Evolutionary conservation across 805 yeast species (phyloP).

Genomic region (Debaryomyces castellii): DNA sequence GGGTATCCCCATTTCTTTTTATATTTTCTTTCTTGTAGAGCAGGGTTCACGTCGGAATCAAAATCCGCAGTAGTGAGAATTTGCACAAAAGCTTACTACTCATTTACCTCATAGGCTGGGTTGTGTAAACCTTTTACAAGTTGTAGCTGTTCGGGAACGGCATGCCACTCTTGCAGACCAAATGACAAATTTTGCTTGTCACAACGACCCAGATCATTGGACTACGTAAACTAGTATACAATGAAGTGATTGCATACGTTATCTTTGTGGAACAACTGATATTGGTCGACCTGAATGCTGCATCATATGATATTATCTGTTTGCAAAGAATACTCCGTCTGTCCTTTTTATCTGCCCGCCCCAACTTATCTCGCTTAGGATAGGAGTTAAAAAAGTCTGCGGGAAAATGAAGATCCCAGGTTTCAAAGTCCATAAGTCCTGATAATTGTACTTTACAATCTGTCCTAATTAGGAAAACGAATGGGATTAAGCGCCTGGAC

Average conservation of each 20-base stretch:
- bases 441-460: not conserved
- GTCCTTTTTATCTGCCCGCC: not conserved
- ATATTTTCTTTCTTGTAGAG: not conserved
- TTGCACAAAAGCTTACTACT: not conserved
- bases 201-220: too few species aligned
- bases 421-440: not conserved
- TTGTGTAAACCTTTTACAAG: not conserved
- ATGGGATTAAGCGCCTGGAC: not conserved
- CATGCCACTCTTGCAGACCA: too few species aligned
- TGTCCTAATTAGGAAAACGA: not conserved
- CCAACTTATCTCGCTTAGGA: not conserved
- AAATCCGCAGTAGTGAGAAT: not conserved
- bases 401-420: not conserved
- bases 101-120: not conserved
- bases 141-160: too few species aligned
- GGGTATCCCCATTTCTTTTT: not conserved
- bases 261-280: not conserved
- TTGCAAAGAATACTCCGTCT: not conserved
- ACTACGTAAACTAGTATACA: too few species aligned
- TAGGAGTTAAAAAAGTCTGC: not conserved
- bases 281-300: not conserved
- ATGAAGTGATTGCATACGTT: not conserved
- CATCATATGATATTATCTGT: not conserved
- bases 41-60: slow-evolving; percentile 1
- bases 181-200: too few species aligned